Percentiles rank a stretch among this genome's conserved stretches.
These are phyloP conservation scores for Hanseniaspora pseudoguilliermondii DNA, from an alignment of 805 yeast genomes.

Conservation along the genomic window DNA sequence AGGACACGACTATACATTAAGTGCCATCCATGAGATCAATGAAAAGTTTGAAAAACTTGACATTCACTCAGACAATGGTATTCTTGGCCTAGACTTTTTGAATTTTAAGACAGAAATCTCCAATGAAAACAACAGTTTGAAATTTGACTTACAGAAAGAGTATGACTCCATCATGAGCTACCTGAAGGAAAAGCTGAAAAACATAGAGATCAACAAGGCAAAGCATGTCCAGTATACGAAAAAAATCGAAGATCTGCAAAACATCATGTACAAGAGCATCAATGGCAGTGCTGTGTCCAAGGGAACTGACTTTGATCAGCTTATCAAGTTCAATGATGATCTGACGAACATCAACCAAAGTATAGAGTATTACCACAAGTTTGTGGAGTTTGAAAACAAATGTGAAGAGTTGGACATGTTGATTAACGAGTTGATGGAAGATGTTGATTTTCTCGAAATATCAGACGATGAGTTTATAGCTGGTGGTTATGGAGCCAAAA, in stretches of 20 bases:
- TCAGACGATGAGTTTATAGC: background rate
- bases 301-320: background rate
- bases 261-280: background rate
- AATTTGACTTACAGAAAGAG: slow-evolving; percentile 6
- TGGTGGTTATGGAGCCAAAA: background rate
- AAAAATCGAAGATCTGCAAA: background rate
- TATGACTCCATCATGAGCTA: background rate
- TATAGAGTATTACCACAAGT: slow-evolving; percentile 3
- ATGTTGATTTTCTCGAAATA: slow-evolving; percentile 1
- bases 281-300: background rate
- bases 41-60: background rate
- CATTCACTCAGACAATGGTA: background rate
- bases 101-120: background rate
- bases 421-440: background rate
- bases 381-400: slow-evolving; percentile 1
- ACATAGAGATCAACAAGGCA: background rate
- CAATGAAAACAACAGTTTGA: background rate
- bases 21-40: background rate
- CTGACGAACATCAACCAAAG: slow-evolving; percentile 3
- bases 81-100: background rate
- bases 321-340: slow-evolving; percentile 7
- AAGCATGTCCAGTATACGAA: background rate
- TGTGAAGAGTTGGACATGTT: background rate
- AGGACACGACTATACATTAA: background rate
- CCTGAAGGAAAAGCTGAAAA: background rate